Evolutionary conservation across 2,329 filamentous ascomycete genomes (phyloP), one percentile per base, ranked within the genome.

Genomic region (Shiraia sp.): DNA sequence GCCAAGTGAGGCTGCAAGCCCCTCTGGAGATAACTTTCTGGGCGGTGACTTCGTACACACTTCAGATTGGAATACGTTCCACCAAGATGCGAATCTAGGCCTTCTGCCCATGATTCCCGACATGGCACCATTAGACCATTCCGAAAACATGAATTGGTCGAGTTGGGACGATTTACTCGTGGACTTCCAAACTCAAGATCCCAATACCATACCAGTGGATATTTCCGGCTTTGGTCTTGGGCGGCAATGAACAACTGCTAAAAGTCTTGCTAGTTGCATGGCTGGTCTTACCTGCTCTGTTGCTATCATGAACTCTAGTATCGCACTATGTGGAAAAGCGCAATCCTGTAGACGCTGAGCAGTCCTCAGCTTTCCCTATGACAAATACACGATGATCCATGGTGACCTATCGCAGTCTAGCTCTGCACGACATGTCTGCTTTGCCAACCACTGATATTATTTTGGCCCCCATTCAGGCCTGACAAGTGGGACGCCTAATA

Each of bases 121-220:
- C 3, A 38, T 52, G 10, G 26, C 13, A 6, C 32, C 42, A 1
- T 30, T 50, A 5, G 49, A 47, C 1, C 33, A 55, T 17, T 42
- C 53, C 2, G 57, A 55, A 7, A 53, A 58, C 32, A 53, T 67
- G 48, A 47, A 60, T 17, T 67, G 61, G 63, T 47, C 48, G 2
- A 44, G 44, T 9, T 65, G 63, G 62, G 55, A 68, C 31, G 48
- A 54, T 15, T 34, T 67, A 15, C 26, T 66, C 12, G 44, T 55
- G 12, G 55, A 63, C 31, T 63, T 59, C 27, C 48, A 56, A 29
- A 48, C 42, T 13, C 26, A 42, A 5, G 31, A 45, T 4, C 10
- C 15, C 10, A 26, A 32, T 19, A 26, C 33, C 2, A 14, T 28
- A 13, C 31, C 38, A 10, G 30, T 28, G 14, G 38, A 40, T 24